A percentile compares a stretch with the other conserved stretches of the same genome.
phyloP scores from a whole-genome alignment of 108 stramenopile species.

The Pseudonitzschia multiseries region DNA sequence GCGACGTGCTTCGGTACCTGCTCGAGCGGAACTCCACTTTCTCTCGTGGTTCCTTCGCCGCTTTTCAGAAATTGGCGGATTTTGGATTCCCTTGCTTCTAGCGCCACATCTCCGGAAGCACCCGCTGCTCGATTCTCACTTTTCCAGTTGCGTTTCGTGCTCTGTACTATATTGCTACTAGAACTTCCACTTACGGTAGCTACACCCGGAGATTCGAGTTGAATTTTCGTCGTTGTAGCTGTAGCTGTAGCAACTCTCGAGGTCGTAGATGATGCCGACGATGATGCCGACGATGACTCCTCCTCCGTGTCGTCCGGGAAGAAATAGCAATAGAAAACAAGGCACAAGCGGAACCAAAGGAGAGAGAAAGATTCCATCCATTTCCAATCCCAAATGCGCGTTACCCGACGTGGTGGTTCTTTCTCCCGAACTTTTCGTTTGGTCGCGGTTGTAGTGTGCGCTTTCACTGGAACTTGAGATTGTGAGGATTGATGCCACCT shows the following conservation, averaged over 20 bases:
- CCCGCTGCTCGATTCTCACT: not conserved
- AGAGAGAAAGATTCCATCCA: not conserved
- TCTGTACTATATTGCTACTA: not conserved
- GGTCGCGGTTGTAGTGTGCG: not conserved
- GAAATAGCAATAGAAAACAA: constrained; percentile 5
- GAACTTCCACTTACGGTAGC: not conserved
- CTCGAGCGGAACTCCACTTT: constrained; percentile 56
- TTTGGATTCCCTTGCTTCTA: constrained; percentile 15
- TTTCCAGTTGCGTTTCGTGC: not conserved
- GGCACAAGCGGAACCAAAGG: not conserved
- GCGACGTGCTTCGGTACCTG: constrained; percentile 72
- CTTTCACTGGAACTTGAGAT: not conserved
- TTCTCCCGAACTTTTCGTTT: not conserved
- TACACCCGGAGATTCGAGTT: too few relatives aligned
- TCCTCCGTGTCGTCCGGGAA: not conserved
- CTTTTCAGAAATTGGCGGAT: constrained; percentile 25
- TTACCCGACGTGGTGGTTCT: not conserved
- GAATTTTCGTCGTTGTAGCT: not conserved
- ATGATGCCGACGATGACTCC: not conserved
- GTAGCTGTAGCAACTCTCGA: not conserved
- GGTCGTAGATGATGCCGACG: not conserved
- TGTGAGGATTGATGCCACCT: constrained; percentile 9
- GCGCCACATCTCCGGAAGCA: not conserved
- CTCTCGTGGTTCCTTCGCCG: constrained; percentile 33
- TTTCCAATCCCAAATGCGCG: not conserved